Evolutionary conservation across 768 basidiomycete species (phyloP), one percentile per base, ranked within the genome.

Genomic region (Suillus lakei): DNA sequence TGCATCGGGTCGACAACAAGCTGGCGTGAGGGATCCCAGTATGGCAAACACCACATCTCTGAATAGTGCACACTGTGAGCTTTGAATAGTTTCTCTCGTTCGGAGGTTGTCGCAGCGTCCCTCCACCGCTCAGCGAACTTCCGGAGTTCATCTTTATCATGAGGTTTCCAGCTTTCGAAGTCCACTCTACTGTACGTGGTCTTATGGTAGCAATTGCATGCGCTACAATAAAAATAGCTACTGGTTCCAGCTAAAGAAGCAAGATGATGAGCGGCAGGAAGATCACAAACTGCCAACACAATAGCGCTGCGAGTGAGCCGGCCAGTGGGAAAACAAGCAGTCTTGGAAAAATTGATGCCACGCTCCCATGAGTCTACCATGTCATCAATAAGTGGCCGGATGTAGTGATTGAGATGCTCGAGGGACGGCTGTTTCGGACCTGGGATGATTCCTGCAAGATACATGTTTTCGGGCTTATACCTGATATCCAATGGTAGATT

Each of bases 281-380:
- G 64, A 38, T 81, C 79, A 18, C 72, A 72, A 0, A 77, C 70
- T 2, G 77, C 67, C 0, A 75, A 72, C 18, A 76, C 59, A 0
- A 44, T 0, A 62, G 66, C 68, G 39, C 67, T 48, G 12, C 64
- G 54, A 28, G 61, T 30, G n/a, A 60, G 23, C 2, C 65, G 43
- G 7, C 73, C 70, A 26, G 60, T 26, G 21, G 67, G 64, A 38
- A 58, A 43, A 34, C 41, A 21, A 2, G 65, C 62, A 15, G 68
- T 73, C n/a, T 58, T 46, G 12, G 67, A 63, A 44, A 69, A 51
- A 26, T 51, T 62, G 16, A 72, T n/a, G 1, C 73, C 71, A 12
- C 36, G 58, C 5, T 63, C 34, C 73, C 71, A 72, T 21, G 60
- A 55, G 4, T 30, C 43, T 5, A 56, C 39, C 26, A 77, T 32